Evolutionary conservation across 2,329 filamentous ascomycete genomes (phyloP).

Genomic region (Ophiostoma angusticollis): DNA sequence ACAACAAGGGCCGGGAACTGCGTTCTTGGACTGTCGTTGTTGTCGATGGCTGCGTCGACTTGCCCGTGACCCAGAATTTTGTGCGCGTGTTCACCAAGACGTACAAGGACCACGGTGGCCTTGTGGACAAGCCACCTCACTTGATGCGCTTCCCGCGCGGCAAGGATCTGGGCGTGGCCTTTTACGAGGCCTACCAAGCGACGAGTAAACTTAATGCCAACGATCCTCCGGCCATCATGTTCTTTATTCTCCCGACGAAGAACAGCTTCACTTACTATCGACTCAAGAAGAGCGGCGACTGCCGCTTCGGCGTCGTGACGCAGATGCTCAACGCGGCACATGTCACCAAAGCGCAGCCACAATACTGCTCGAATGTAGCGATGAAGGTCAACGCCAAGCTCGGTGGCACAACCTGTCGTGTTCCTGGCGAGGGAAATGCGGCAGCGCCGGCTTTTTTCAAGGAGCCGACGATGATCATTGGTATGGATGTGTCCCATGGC

Average conservation of each 20-base stretch:
- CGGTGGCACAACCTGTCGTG: conserved; percentile 59
- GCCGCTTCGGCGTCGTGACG: conserved; percentile 67
- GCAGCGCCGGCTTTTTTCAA: conserved; percentile 25
- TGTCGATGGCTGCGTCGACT: conserved; percentile 41
- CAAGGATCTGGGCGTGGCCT: conserved; percentile 27
- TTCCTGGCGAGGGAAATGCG: conserved; percentile 21
- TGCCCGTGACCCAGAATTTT: conserved; percentile 48
- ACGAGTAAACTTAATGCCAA: conserved; percentile 39
- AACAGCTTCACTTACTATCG: conserved; percentile 64
- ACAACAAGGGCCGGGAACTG: conserved; percentile 46
- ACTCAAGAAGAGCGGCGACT: conserved; percentile 82
- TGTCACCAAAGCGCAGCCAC: conserved; percentile 54
- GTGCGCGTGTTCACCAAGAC: conserved; percentile 28
- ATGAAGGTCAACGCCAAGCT: conserved; percentile 98
- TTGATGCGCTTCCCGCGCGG: conserved; percentile 16
- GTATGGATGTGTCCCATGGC: conserved; percentile 80
- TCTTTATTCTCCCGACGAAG: conserved; percentile 64
- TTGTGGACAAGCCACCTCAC: conserved; percentile 26
- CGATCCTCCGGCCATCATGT: conserved; percentile 56
- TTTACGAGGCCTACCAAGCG: conserved; percentile 41
- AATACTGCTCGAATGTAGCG: conserved; percentile 86
- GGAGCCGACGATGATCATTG: conserved; percentile 67
- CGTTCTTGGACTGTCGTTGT: conserved; percentile 64
- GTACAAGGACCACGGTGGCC: conserved; percentile 39
- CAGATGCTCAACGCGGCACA: conserved; percentile 68